Conservation (phyloP, 768 basidiomycete genomes). For the Auricularia heimuer region DNA sequence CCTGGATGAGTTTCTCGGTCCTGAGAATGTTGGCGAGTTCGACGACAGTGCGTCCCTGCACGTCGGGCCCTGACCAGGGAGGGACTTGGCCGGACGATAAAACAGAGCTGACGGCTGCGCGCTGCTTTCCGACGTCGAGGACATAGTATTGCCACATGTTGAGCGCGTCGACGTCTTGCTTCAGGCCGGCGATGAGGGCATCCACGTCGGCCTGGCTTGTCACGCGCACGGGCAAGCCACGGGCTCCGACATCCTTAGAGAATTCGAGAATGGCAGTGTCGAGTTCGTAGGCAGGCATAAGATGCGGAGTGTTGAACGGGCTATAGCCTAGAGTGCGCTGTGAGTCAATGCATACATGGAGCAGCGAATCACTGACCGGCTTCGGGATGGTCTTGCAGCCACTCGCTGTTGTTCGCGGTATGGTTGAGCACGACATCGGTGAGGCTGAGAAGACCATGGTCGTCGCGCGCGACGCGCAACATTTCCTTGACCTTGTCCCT, state of each 20-base stretch:
- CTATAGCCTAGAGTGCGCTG: conserved; percentile 57
- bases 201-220: conserved; percentile 60
- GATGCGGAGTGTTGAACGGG: conserved; percentile 82
- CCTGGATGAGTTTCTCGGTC: conserved; percentile 42
- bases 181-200: conserved; percentile 52
- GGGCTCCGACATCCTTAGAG: conserved; percentile 51
- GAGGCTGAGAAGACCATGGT: conserved; percentile 80
- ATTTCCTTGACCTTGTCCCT: conserved; percentile 49
- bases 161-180: conserved; percentile 47
- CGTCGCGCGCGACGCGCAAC: conserved; percentile 61
- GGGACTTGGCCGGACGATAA: conserved; percentile 34
- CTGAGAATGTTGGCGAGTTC: conserved; percentile 61
- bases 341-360: background rate
- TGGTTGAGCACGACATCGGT: conserved; percentile 98
- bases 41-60: conserved; percentile 47
- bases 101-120: conserved; percentile 43
- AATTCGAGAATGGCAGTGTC: conserved; percentile 81
- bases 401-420: conserved; percentile 87
- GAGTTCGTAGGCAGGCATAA: conserved; percentile 85
- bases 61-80: conserved; percentile 51
- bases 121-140: conserved; percentile 61
- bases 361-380: conserved; percentile 49
- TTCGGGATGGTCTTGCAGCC: conserved; percentile 91
- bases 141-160: conserved; percentile 94
- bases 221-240: conserved; percentile 64